These are phyloP conservation scores for Lodderomyces pseudojiufengensis DNA, from an alignment of 1,139 yeast species.

Conservation along the genomic window DNA sequence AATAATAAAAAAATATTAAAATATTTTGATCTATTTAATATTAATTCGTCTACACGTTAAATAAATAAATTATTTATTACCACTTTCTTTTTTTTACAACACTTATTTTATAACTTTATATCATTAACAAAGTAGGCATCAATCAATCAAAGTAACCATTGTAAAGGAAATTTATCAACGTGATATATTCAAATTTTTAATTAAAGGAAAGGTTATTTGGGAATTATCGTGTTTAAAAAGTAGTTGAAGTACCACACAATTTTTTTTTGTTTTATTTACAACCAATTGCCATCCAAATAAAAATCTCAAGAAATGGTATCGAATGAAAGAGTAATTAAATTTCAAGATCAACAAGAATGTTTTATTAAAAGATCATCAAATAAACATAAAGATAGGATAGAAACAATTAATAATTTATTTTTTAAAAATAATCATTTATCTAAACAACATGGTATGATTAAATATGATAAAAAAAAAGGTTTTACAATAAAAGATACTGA, in stretches of 20 bases:
- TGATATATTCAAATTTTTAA: neutral
- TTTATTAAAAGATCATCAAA: constrained; percentile 28
- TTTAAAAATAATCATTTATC: constrained; percentile 34
- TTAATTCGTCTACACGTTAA: too few species aligned
- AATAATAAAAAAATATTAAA: too few species aligned
- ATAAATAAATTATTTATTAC: too few species aligned
- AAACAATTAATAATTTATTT: constrained; percentile 26
- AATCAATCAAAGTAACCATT: too few species aligned
- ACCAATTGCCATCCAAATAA: neutral
- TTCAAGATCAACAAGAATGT: constrained; percentile 16
- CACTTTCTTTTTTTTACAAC: too few species aligned
- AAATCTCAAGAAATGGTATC: constrained; percentile 3
- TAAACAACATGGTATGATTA: constrained; percentile 21
- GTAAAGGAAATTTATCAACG: too few species aligned
- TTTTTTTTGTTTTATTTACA: neutral
- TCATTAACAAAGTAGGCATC: too few species aligned
- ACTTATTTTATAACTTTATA: too few species aligned
- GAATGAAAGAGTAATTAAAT: constrained; percentile 18
- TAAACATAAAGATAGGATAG: constrained; percentile 21
- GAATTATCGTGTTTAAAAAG: neutral
- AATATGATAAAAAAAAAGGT: constrained; percentile 12
- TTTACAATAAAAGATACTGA: constrained; percentile 27
- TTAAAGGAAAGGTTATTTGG: neutral
- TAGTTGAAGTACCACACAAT: too few species aligned
- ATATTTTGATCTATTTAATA: too few species aligned